Evolutionary conservation across 768 basidiomycete species (phyloP).

Genomic region (Crepidotus variabilis): DNA sequence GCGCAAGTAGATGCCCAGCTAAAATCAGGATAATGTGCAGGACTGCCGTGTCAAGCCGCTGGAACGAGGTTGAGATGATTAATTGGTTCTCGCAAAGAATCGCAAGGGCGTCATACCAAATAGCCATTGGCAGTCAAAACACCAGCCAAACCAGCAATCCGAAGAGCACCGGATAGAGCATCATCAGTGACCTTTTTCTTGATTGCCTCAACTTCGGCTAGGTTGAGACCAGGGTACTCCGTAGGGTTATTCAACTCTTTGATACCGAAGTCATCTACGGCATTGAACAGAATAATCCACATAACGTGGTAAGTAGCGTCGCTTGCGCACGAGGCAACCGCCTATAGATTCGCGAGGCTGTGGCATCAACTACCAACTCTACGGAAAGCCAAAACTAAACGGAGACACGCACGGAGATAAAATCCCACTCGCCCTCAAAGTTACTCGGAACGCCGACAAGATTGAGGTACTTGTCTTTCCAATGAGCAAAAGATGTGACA

Average conservation of each 20-base stretch:
- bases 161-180: constrained; percentile 78
- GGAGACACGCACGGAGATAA: constrained; percentile 51
- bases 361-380: neutral
- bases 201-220: constrained; percentile 52
- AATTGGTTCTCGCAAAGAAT: neutral
- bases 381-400: constrained; percentile 2
- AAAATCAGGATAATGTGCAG: constrained; percentile 86
- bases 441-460: constrained; percentile 84
- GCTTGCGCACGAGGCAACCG: constrained; percentile 63
- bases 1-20: constrained; percentile 78
- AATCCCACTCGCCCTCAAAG: constrained; percentile 87
- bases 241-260: constrained; percentile 59
- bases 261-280: constrained; percentile 82
- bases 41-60: constrained; percentile 83
- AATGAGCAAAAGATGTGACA: constrained; percentile 55
- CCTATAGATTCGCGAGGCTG: constrained; percentile 25
- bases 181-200: constrained; percentile 77
- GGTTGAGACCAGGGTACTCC: constrained; percentile 28
- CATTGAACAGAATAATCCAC: constrained; percentile 83
- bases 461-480: constrained; percentile 74
- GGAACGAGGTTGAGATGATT: constrained; percentile 5
- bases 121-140: constrained; percentile 88
- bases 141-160: constrained; percentile 84
- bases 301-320: constrained; percentile 90
- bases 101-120: constrained; percentile 45